Evolutionary conservation across 2,329 filamentous ascomycete genomes (phyloP), one percentile per base, ranked within the genome.

Genomic region (Penicillium sp.): DNA sequence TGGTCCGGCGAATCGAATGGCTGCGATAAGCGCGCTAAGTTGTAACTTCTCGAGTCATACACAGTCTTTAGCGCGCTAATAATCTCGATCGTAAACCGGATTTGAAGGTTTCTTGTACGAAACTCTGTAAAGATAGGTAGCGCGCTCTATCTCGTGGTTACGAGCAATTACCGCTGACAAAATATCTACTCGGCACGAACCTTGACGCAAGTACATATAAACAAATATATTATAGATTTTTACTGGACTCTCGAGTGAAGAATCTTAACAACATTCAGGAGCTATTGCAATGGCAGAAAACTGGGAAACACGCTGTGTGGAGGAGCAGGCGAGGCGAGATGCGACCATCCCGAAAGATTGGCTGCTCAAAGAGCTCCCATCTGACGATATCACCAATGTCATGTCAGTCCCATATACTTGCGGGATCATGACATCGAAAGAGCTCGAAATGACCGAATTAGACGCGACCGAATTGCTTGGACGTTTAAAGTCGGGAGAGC

Each of bases 341-440:
- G 35, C 51, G 14, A 46, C 28, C n/a, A 54, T 54, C 33, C 51
- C 51, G 18, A 21, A 28, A 18, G 51, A 54, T 16, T 54, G 51
- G 51, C 23, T 35, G 21, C 51, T 54, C n/a, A 26, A 45, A 30
- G 18, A 18, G 8, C 38, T 26, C 18, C n/a, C 20, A 21, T 42
- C 24, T 35, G 21, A 38, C 11, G 38, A 47, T n/a, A n/a, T 54
- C 9, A 20, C 35, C 35, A 40, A 40, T 40, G n/a, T 20, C 35
- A 40, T 40, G 35, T 6, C 35, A 8, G 35, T 40, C n/a, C 28
- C 38, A 8, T 38, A 33, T 12, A 23, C 38, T 12, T 54, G 18
- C 51, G 23, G 26, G 21, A 46, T 26, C 18, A 35, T 57, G 23
- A 53, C 42, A 7, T 5, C 20, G 14, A 18, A 28, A 6, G 55